phyloP scores from a whole-genome alignment of 768 basidiomycete genomes.

The Cubamyces lactineus region DNA sequence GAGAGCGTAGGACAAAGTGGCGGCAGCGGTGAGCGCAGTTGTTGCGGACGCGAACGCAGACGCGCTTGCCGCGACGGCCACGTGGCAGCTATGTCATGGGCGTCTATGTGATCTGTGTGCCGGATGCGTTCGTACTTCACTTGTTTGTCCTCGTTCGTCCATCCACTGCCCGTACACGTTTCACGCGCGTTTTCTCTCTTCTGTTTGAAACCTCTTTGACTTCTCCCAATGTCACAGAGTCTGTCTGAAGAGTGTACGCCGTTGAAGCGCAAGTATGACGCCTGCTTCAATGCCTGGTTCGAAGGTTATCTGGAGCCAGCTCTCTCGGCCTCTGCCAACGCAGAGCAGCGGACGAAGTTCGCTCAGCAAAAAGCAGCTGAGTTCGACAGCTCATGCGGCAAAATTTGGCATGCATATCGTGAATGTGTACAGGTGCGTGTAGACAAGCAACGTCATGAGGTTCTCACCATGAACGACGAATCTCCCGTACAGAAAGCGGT shows the following conservation, averaged over 20 bases:
- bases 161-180: not conserved
- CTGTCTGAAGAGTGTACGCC: conserved; percentile 86
- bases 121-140: conserved; percentile 11
- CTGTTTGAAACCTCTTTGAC: not conserved
- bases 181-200: not conserved
- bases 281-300: conserved; percentile 98
- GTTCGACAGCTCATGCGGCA: conserved; percentile 85
- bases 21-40: not conserved
- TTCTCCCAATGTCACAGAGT: conserved; percentile 67
- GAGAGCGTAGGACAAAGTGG: not conserved
- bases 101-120: conserved; percentile 16
- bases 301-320: conserved; percentile 93
- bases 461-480: not conserved
- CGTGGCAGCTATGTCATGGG: conserved; percentile 24
- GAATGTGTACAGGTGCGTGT: conserved; percentile 77
- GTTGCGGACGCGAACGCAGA: not conserved
- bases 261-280: conserved; percentile 86
- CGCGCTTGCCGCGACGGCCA: conserved; percentile 3
- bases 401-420: conserved; percentile 79
- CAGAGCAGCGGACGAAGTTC: conserved; percentile 58
- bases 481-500: conserved; percentile 65
- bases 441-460: not conserved
- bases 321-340: conserved; percentile 48
- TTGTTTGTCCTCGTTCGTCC: conserved; percentile 16
- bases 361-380: conserved; percentile 83